Evolutionary conservation across 2,329 filamentous ascomycete genomes (phyloP).

Genomic region (Colletotrichum kahawae): DNA sequence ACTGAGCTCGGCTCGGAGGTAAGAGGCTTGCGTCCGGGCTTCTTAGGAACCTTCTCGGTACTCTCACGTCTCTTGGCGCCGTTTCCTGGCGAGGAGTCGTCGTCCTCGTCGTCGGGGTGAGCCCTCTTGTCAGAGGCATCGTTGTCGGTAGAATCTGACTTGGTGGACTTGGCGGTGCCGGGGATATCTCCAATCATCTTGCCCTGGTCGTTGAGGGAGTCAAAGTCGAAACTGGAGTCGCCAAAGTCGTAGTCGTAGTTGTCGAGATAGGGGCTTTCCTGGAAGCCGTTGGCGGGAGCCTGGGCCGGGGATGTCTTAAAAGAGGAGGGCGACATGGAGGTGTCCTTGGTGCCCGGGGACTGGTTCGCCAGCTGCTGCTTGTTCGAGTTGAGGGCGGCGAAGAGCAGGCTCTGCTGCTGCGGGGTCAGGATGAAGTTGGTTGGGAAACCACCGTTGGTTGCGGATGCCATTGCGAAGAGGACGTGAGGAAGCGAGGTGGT

Average conservation of each 20-base stretch:
- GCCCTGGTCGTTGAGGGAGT: conserved; percentile 55
- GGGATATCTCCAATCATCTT: conserved; percentile 81
- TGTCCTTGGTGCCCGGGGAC: conserved; percentile 38
- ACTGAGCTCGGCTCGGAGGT: conserved; percentile 96
- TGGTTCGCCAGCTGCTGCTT: conserved; percentile 43
- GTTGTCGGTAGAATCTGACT: conserved; percentile 60
- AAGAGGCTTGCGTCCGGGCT: conserved; percentile 93
- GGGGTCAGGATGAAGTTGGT: conserved; percentile 73
- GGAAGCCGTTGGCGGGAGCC: conserved; percentile 55
- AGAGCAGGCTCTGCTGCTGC: conserved; percentile 77
- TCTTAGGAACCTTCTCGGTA: conserved; percentile 88
- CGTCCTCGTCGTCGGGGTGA: conserved; percentile 73
- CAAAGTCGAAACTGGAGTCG: conserved; percentile 79
- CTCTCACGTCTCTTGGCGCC: conserved; percentile 77
- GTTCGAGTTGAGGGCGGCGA: conserved; percentile 79
- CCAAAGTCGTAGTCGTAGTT: conserved; percentile 78
- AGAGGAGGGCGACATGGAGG: conserved; percentile 53
- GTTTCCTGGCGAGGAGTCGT: conserved; percentile 55
- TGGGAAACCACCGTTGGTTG: conserved; percentile 46
- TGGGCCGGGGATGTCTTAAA: conserved; percentile 57
- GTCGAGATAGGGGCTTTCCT: conserved; percentile 82
- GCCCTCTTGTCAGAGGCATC: conserved; percentile 74
- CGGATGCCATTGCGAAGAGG: conserved; percentile 53
- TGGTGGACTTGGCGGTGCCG: conserved; percentile 55
- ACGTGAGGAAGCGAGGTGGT: neutral